Evolutionary conservation across 352 stramenopile genomes (phyloP).

Genomic region (Halophytophthora batemanensis): DNA sequence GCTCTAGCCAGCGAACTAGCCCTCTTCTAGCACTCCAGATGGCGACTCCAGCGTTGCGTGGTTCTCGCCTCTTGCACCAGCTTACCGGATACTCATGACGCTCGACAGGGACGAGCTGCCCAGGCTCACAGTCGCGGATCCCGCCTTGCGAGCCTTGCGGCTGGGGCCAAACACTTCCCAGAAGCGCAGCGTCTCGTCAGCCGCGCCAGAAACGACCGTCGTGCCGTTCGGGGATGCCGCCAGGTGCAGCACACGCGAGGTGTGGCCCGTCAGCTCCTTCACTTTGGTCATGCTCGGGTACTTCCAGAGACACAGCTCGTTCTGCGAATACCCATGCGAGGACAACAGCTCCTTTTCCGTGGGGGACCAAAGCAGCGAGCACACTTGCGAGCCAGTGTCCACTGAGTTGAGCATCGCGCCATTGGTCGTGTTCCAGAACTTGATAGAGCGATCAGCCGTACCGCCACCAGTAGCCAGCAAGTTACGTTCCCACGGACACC

Average conservation of each 20-base stretch:
- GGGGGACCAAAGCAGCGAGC: slow-evolving; percentile 93
- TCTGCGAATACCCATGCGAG: slow-evolving; percentile 97
- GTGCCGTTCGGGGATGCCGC: slow-evolving; percentile 95
- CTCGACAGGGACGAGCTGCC: slow-evolving; percentile 67
- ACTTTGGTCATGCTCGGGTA: slow-evolving; percentile 98
- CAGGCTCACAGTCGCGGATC: slow-evolving; percentile 47
- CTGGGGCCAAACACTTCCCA: slow-evolving; percentile 98
- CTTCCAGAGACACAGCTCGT: slow-evolving; percentile 98
- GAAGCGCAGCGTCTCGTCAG: slow-evolving; percentile 98
- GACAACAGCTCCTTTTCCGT: slow-evolving; percentile 95
- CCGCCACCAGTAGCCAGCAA: slow-evolving; percentile 96
- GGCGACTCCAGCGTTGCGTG: too few species aligned
- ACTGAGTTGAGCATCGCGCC: slow-evolving; percentile 96
- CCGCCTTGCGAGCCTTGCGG: slow-evolving; percentile 67
- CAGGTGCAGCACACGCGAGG: slow-evolving; percentile 95
- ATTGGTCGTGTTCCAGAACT: slow-evolving; percentile 98
- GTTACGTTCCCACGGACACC: slow-evolving; percentile 98
- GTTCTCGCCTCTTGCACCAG: neutral
- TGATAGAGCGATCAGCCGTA: slow-evolving; percentile 98
- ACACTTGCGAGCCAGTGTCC: slow-evolving; percentile 98
- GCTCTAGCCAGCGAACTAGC: too few species aligned
- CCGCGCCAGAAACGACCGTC: slow-evolving; percentile 96
- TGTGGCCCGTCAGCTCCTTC: slow-evolving; percentile 98
- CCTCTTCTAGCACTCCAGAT: too few species aligned
- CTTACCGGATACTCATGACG: slow-evolving; percentile 84